These are phyloP conservation scores for Fusarium falciforme DNA, from an alignment of 2,329 filamentous ascomycete genomes.

Conservation along the genomic window DNA sequence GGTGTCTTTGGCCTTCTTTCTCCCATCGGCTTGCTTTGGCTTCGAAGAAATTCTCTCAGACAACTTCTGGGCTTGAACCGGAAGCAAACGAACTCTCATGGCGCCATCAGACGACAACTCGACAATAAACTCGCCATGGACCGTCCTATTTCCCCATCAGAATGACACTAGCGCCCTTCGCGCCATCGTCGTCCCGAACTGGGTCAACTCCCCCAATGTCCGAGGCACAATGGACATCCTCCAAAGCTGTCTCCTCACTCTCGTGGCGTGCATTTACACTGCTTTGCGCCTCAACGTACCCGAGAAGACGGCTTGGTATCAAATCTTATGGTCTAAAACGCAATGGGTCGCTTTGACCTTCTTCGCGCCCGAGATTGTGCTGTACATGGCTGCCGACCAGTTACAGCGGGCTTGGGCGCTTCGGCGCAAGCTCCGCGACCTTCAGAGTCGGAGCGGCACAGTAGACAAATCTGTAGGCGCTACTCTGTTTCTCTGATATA, in stretches of 20 bases:
- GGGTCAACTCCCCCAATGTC: not conserved
- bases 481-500: not conserved
- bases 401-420: constrained; percentile 19
- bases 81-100: not conserved
- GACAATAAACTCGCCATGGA: not conserved
- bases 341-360: constrained; percentile 47
- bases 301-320: constrained; percentile 4
- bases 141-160: not conserved
- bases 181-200: not conserved
- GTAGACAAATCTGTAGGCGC: not conserved
- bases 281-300: constrained; percentile 53
- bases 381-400: constrained; percentile 39
- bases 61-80: not conserved
- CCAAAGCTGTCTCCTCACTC: constrained; percentile 48
- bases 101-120: not conserved
- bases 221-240: constrained; percentile 40
- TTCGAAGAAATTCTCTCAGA: not conserved
- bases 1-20: not conserved
- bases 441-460: not conserved
- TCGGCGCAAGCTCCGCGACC: not conserved
- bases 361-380: constrained; percentile 47
- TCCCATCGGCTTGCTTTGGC: not conserved
- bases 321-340: constrained; percentile 32
- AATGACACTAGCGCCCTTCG: not conserved
- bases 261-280: constrained; percentile 51